A percentile compares a stretch with the other conserved stretches of the same genome.
Conservation (phyloP, 179 eudicot genomes). For the Spinacia oleracea region DNA sequence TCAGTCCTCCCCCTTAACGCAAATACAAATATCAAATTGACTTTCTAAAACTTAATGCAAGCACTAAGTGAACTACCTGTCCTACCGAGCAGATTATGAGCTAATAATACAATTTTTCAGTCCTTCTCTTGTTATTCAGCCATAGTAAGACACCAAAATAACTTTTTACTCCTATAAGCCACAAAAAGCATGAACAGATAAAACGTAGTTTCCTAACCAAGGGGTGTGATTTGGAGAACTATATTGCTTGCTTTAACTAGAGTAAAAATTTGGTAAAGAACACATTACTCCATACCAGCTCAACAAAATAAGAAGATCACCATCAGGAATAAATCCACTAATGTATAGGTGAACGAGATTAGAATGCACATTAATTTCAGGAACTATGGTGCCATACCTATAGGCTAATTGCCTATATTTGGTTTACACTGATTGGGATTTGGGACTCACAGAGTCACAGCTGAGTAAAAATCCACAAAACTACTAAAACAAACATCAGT, state of each 20-base stretch:
- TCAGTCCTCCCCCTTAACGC: neutral
- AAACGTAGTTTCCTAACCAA: neutral
- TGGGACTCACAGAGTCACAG: too few species aligned
- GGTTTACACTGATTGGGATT: too few species aligned
- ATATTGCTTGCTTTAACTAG: neutral
- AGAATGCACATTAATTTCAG: too few species aligned
- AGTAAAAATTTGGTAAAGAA: too few species aligned
- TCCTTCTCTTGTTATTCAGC: neutral
- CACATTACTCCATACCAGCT: neutral
- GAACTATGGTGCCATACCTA: too few species aligned
- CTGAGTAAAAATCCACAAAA: neutral
- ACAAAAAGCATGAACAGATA: neutral
- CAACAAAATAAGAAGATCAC: neutral
- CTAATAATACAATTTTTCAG: neutral
- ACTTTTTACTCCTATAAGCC: neutral
- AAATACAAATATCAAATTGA: too few species aligned
- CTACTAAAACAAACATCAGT: neutral
- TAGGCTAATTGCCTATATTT: too few species aligned
- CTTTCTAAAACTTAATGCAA: too few species aligned
- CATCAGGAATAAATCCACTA: too few species aligned
- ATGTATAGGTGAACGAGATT: too few species aligned
- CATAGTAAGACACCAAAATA: neutral
- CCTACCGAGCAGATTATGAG: neutral
- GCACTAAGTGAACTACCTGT: neutral
- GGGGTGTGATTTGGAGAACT: neutral